Evolutionary conservation across 768 basidiomycete species (phyloP).

Genomic region (Dendrothele bispora): DNA sequence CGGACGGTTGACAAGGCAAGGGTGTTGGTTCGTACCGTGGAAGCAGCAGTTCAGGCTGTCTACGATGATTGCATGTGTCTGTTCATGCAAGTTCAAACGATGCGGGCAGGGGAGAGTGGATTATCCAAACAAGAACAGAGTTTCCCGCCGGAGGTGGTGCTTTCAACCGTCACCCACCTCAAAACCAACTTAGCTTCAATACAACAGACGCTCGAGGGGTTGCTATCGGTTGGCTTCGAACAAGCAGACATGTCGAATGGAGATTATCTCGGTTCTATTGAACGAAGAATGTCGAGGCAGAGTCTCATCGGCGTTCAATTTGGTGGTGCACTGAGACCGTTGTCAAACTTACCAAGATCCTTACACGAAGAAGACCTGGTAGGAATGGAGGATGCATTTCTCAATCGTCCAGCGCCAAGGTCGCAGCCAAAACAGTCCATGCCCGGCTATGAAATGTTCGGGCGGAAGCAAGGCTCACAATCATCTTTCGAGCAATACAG

Average conservation of each 20-base stretch:
- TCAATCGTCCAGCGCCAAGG: no score
- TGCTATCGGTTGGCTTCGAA: slow-evolving; percentile 65
- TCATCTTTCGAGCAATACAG: background rate
- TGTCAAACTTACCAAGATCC: slow-evolving; percentile 31
- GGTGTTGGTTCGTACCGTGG: slow-evolving; percentile 65
- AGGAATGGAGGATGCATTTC: slow-evolving; percentile 54
- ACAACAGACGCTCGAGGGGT: slow-evolving; percentile 58
- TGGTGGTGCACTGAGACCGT: slow-evolving; percentile 36
- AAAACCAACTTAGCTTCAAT: slow-evolving; percentile 56
- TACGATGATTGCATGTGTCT: slow-evolving; percentile 71
- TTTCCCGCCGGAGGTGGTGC: slow-evolving; percentile 44
- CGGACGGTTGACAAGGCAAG: slow-evolving; percentile 72
- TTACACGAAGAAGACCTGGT: slow-evolving; percentile 51
- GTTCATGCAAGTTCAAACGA: slow-evolving; percentile 56
- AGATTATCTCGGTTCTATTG: slow-evolving; percentile 74
- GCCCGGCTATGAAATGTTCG: no score
- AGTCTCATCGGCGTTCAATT: slow-evolving; percentile 58
- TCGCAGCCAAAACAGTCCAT: no score
- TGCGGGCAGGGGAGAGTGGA: slow-evolving; percentile 35
- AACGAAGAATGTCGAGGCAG: slow-evolving; percentile 73
- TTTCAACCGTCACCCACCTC: slow-evolving; percentile 50
- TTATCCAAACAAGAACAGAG: slow-evolving; percentile 30
- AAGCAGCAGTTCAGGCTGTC: slow-evolving; percentile 67
- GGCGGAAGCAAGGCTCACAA: background rate
- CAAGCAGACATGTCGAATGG: slow-evolving; percentile 69